These are phyloP conservation scores for Stephania yunnanensis DNA, from an alignment of 164 flowering plant genomes.

Conservation along the genomic window DNA sequence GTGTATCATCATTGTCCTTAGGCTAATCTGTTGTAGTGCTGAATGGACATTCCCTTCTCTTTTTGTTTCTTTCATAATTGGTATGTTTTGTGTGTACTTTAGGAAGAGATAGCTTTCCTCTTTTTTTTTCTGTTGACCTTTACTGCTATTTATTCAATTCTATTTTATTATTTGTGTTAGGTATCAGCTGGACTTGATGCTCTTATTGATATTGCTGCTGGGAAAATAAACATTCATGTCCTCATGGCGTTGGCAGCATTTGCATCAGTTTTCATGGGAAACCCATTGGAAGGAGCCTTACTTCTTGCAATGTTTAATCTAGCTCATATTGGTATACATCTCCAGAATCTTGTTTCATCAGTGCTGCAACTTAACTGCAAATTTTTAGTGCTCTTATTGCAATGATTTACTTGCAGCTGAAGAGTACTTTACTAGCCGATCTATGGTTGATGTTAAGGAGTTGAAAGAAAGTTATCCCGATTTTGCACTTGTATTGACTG, in stretches of 20 bases:
- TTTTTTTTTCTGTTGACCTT: background rate
- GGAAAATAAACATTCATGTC: conserved; percentile 91
- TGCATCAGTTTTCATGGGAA: conserved; percentile 96
- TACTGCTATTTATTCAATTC: background rate
- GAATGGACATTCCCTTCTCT: background rate
- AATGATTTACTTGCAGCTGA: conserved; percentile 55
- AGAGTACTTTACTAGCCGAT: conserved; percentile 90
- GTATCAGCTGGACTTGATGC: conserved; percentile 92
- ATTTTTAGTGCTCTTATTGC: conserved; percentile 4
- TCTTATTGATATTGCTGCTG: conserved; percentile 70
- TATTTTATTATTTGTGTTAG: conserved; percentile 24
- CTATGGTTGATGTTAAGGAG: conserved; percentile 88
- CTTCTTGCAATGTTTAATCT: conserved; percentile 97
- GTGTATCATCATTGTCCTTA: no score
- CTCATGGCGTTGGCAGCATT: conserved; percentile 97
- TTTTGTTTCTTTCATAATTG: background rate
- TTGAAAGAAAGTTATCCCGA: conserved; percentile 93
- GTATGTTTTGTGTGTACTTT: background rate
- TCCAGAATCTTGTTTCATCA: conserved; percentile 4
- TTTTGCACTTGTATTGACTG: conserved; percentile 71
- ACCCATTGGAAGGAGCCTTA: conserved; percentile 87
- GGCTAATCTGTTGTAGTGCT: background rate
- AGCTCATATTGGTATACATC: conserved; percentile 79
- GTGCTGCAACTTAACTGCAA: background rate
- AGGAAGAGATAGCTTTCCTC: background rate